phyloP scores from a whole-genome alignment of 1,284 basidiomycete species.

The Volvariella surrecta region DNA sequence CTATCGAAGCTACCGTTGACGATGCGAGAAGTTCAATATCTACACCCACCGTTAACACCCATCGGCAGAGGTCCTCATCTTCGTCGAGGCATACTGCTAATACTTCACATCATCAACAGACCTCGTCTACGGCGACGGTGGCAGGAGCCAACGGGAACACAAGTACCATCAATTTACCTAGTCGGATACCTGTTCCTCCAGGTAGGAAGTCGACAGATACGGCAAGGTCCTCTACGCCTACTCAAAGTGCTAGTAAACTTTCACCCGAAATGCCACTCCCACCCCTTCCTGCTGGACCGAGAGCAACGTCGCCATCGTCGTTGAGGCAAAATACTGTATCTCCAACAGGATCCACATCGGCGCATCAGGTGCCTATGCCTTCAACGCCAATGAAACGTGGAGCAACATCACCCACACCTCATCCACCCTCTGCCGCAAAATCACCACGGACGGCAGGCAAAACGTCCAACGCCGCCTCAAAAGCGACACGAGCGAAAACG shows the following conservation, averaged over 20 bases:
- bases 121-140: constrained; percentile 12
- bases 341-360: constrained; percentile 2
- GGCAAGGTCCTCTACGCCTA: not conserved
- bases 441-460: constrained; percentile 18
- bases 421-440: constrained; percentile 10
- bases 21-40: constrained; percentile 25
- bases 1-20: constrained; percentile 11
- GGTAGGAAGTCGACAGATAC: not conserved
- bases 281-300: not conserved
- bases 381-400: constrained; percentile 8
- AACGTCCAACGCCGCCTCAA: constrained; percentile 21
- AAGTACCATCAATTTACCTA: not conserved
- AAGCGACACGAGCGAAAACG: constrained; percentile 24
- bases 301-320: not conserved
- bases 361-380: constrained; percentile 7
- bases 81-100: constrained; percentile 11
- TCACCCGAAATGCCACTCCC: constrained; percentile 4
- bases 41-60: constrained; percentile 18
- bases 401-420: constrained; percentile 5
- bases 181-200: not conserved
- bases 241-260: not conserved
- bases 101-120: constrained; percentile 11
- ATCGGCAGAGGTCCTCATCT: constrained; percentile 10
- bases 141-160: constrained; percentile 4
- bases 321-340: constrained; percentile 1